These are phyloP conservation scores for Rhipidocladum racemiflorum DNA, from an alignment of 176 grass and related monocot species.

Conservation along the genomic window DNA sequence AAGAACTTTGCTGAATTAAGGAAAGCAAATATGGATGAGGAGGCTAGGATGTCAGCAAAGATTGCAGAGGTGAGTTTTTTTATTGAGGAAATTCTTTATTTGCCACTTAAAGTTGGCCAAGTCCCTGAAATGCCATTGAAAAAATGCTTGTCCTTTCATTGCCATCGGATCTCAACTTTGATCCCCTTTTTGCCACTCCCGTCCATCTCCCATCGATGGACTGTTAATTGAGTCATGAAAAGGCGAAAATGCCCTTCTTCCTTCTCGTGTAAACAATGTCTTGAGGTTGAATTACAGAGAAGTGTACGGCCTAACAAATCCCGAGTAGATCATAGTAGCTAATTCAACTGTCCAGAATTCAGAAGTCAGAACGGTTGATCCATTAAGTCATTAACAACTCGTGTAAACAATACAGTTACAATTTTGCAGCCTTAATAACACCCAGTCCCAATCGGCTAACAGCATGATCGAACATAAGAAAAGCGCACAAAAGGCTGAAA, in stretches of 20 bases:
- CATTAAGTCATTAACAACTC: background rate
- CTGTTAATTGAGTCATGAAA: no score
- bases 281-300: background rate
- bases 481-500: background rate
- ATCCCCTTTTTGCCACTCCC: no score
- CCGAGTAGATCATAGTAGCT: background rate
- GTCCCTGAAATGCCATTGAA: no score
- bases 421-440: background rate
- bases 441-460: background rate
- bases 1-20: conserved; percentile 57
- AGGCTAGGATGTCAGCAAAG: conserved; percentile 74
- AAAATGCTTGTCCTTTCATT: no score
- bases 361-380: background rate
- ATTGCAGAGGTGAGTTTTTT: conserved; percentile 59
- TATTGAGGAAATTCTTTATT: no score
- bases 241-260: no score
- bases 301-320: background rate
- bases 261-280: no score
- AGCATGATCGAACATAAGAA: background rate
- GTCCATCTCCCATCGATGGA: no score
- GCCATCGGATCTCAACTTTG: no score
- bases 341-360: background rate
- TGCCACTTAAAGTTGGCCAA: no score
- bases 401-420: background rate
- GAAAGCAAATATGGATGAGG: conserved; percentile 76